Base-by-base conservation (phyloP, 2,329 filamentous ascomycete genomes). In the Verticillium zaregamsianum region DNA sequence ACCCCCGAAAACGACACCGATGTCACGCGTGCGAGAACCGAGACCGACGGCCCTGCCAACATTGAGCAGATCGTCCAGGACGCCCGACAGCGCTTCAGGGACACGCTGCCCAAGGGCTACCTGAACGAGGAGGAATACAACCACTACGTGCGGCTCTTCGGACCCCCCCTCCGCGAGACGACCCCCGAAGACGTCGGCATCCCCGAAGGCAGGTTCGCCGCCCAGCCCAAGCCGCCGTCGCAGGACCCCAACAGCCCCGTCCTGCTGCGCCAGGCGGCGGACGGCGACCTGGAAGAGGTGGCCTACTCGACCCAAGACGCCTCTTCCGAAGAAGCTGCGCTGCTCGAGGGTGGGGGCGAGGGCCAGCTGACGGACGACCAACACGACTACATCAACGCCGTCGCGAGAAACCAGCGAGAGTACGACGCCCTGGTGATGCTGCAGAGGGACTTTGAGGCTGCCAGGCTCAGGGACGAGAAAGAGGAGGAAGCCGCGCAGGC, bases 101-200 rank as follows among this genome's bases (percentile, higher is more conserved):
- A 95, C 69, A 88, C 83, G 0, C 75, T 97, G 28, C 93, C 93
- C 0, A 84, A 86, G 35, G 87, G 83, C 37, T 86, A 91, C 68
- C 74, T 97, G 59, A 87, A 81, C 37, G 80, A 82, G 1, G 84
- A 90, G 59, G 93, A 97, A 73, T 88, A 90, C 69, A 79, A 78
- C 57, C 77, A 96, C 1, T 97, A 96, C 74, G 87, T 90, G 70
- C 83, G 92, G 65, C 77, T 96, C 17, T 97, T 95, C 72, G 94
- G 93, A 1, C 81, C 88, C 37, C 92, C 93, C 2, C 72, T 91
- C 64, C 82, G 87, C 52, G 81, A 84, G 59, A 89, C 86, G 2
- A 74, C 70, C 8, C 81, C 84, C 1, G 86, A 88, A 62, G 85
- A 90, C 72, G 80, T 86, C 4, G 86, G 76, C 31, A 82, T 78